These are phyloP conservation scores for Porcisia hertigi DNA, from an alignment of 208 protist genomes.

Conservation along the genomic window DNA sequence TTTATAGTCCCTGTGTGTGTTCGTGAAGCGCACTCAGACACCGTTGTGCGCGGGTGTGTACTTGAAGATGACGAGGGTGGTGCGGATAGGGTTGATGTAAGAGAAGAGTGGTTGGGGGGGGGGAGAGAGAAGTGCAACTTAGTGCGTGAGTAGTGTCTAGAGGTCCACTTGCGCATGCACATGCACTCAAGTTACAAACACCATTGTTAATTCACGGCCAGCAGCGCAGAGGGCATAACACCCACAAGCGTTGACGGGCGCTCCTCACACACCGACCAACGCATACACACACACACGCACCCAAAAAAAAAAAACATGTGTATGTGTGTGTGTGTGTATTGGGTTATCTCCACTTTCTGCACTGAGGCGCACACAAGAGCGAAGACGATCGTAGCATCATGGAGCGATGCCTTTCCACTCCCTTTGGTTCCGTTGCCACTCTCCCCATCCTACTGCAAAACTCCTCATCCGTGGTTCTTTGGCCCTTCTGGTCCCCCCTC, in stretches of 20 bases:
- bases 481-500: too few species aligned
- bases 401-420: neutral
- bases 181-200: neutral
- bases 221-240: neutral
- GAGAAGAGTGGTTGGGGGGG: neutral
- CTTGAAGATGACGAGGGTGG: neutral
- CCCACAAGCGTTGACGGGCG: neutral
- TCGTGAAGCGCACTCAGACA: neutral
- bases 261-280: neutral
- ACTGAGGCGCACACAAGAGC: neutral
- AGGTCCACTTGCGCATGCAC: neutral
- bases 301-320: too few species aligned
- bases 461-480: too few species aligned
- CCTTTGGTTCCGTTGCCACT: too few species aligned
- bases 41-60: neutral
- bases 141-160: neutral
- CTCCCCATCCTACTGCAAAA: too few species aligned
- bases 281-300: neutral
- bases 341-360: neutral
- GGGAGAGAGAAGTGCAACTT: neutral
- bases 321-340: too few species aligned
- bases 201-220: neutral
- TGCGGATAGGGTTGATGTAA: neutral
- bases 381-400: neutral
- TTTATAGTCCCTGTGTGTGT: neutral